Base-by-base conservation (phyloP, 805 yeast species). In the Hanseniaspora lachancei region DNA sequence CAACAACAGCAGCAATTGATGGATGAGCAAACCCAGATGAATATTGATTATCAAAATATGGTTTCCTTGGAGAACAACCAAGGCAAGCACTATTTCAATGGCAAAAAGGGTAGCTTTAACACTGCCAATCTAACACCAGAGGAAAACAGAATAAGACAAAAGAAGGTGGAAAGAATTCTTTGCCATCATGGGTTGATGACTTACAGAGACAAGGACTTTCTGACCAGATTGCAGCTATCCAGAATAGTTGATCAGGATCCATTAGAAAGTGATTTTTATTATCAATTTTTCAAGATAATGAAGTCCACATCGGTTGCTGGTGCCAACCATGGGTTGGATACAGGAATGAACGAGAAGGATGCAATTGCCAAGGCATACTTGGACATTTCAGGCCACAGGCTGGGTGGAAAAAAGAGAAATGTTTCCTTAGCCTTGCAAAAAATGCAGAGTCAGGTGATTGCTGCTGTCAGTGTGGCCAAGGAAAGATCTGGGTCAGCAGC, bases 231-330 rank as follows among this genome's bases (percentile, higher is more conserved):
- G 66, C 98, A 93, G 70, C 77, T 93, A 60, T 88, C 96, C 50
- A 96, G 89, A 68, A 85, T 93, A 70, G 96, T 93, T 50, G 86
- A 96, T 12, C 97, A 89, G 57, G 97, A 93, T 70, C 98, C 98
- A 15, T 87, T 86, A 69, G 88, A 86, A 65, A 98, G 93, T 70
- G 98, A 93, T 72, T 93, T 91, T 66, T 93, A 93, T 67, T 87
- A 84, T 65, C 97, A 93, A 70, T 96, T 93, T 43, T 86, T 80
- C 71, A 85, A 89, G 63, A 80, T 84, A 60, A 74, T 86, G 60
- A 82, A 83, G 64, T 50, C 54, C 10, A 50, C 54, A 13, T 34
- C 32, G n/a, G 54, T 44, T 12, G 12, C 48, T 16, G 48, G 48
- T 7, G 42, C 41, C 27, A 50, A 50, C 23, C 47, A 49, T 21